Base-by-base conservation (phyloP, 2,329 filamentous ascomycete genomes). In the Paraphoma chrysanthemicola region DNA sequence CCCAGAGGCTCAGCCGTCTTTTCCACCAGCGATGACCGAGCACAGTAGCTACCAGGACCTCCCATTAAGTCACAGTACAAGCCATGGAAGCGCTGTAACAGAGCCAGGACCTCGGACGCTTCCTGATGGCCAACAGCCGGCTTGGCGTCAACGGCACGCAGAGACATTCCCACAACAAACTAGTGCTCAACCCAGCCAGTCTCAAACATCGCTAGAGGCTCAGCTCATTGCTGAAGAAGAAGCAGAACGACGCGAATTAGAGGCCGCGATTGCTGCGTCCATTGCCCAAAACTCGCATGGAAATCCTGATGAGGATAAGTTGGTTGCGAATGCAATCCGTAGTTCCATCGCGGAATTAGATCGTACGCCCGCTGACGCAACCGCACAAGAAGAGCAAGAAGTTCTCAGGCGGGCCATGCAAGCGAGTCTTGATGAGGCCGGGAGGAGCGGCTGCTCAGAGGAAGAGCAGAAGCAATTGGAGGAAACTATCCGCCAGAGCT, bases 271-370 rank as follows among this genome's bases (percentile, higher is more conserved):
- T 55, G 84, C 83, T 51, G 81, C 70, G 2, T 77, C 74, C 1
- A 89, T 95, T 1, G 79, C 80, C 7, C 85, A 90, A 69, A 92
- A 90, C 0, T 93, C 90, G 0, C 82, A 80, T 1, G 91, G 91
- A 10, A 83, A 94, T 60, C 70, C 82, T 0, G 82, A 86, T 17
- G 90, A 95, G 72, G 92, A 95, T 67, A 83, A 82, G 18, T 81
- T 85, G 56, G 83, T 96, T 46, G 91, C 93, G 70, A 82, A 86
- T 17, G 91, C 91, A 1, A 90, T 96, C 48, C 83, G 90, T 12
- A 87, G 90, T 5, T 92, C 89, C 60, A 81, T 95, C 14, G 79
- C 78, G 12, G 87, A 90, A 64, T 73, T 88, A 8, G 78, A 83
- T 53, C 65, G 69, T 14, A 67, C 64, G 5, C 67, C 70, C 14